Base-by-base conservation (phyloP, 768 basidiomycete species). In the Pulveroboletus frians region DNA sequence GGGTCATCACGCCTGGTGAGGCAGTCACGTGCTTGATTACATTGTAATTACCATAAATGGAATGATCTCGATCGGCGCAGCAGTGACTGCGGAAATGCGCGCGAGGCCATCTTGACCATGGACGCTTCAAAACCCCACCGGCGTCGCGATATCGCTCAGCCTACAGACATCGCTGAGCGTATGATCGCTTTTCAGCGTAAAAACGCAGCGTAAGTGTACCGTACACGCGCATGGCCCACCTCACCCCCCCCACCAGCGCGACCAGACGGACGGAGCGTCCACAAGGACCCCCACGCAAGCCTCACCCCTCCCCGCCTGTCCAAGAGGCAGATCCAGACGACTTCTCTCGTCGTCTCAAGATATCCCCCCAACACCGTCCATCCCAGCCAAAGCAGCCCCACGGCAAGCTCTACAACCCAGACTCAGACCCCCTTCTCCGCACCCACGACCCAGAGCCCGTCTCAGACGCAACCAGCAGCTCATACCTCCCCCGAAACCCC, bases 321-420 rank as follows among this genome's bases (percentile, higher is more conserved):
- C 43, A 50, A 39, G 82, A 85, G 43, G 74, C 83, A 7, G 84
- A 87, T 65, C 74, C 78, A 39, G 84, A 83, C 55, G 85, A 87
- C 45, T 89, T 89, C 62, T 82, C 80, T 38, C 81, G 87, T 20
- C 71, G 76, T 30, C 77, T 89, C 59, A 83, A 78, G 64, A 84
- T 88, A 17, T 85, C 86, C 5, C 67, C 76, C 36, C 65, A 79
- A 34, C 61, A 77, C 47, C 70, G 73, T 51, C 52, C 70, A 20
- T 61, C 64, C 52, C 59, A 69, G 43, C 53, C 71, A 18, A 69
- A 71, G 41, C 65, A 67, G 61, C 49, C 64, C 55, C 58, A 56
- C 50, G 58, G 63, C 43, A 84, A 83, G 55, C 76, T 91, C 1
- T 92, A 74, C 68, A 85, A 91, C 59, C 88, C 88, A 0, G 75